Percentiles rank a stretch among this genome's conserved stretches.
phyloP scores from a whole-genome alignment of 768 basidiomycete species.

The Amanita thiersii region DNA sequence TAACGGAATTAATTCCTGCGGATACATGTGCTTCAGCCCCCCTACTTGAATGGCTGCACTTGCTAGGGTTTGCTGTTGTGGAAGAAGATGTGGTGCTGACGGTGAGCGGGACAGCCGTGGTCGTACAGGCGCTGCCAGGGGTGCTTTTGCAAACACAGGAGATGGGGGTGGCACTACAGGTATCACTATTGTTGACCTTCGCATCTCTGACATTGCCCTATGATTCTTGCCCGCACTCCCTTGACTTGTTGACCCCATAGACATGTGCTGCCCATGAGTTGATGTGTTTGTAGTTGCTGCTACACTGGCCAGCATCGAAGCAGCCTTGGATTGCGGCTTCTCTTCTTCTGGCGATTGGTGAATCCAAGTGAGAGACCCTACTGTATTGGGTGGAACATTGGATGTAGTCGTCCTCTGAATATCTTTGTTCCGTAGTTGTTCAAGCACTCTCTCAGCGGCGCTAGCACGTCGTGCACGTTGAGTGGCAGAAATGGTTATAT shows the following conservation, averaged over 20 bases:
- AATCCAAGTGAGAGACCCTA: too few relatives aligned
- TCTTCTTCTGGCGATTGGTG: conserved; percentile 30
- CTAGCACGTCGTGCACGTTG: conserved; percentile 46
- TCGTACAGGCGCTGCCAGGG: conserved; percentile 28
- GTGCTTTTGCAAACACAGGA: conserved; percentile 27
- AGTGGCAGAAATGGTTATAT: conserved; percentile 23
- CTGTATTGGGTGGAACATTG: conserved; percentile 33
- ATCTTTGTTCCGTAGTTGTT: conserved; percentile 52
- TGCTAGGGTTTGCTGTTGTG: conserved; percentile 13
- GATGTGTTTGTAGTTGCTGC: conserved; percentile 9
- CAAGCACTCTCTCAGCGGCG: conserved; percentile 62
- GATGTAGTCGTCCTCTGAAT: conserved; percentile 32
- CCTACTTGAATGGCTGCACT: conserved; percentile 11
- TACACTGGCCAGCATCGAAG: conserved; percentile 8
- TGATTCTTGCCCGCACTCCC: conserved; percentile 16
- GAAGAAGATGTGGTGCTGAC: conserved; percentile 37
- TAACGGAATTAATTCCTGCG: conserved; percentile 46
- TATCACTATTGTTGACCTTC: conserved; percentile 31
- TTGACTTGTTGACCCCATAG: conserved; percentile 10
- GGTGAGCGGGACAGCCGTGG: conserved; percentile 50
- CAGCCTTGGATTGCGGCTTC: conserved; percentile 10
- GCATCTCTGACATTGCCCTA: conserved; percentile 19
- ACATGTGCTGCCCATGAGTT: background rate
- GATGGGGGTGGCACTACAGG: conserved; percentile 30
- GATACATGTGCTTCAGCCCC: conserved; percentile 31